Base-by-base conservation (phyloP, 768 basidiomycete genomes). In the Nidularia sp. region DNA sequence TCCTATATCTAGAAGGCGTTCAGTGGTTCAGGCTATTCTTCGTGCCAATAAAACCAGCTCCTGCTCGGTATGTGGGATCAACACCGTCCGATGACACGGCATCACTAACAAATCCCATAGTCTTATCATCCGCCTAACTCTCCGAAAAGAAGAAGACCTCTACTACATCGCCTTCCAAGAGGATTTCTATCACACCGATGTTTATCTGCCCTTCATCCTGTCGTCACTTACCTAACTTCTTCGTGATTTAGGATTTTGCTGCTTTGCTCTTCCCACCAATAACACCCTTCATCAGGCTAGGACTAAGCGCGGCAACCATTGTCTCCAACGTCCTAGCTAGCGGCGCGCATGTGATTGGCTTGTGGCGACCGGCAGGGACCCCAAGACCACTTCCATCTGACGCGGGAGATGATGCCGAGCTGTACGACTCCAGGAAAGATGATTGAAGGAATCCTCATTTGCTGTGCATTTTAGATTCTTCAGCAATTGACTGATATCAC, bases 161-260 rank as follows among this genome's bases (percentile, higher is more conserved):
- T 72, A 73, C 58, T 74, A 75, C 46, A 85, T 88, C 45, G 57
- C 66, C 0, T 62, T 68, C 48, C 83, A 87, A 56, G 83, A 86
- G 57, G 82, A 85, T 59, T 77, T 81, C 51, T 79, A 78, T 55
- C 79, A 80, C 57, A 73, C 83, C 2, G 78, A 80, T 53, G 81
- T 77, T 51, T 10, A 62, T 64, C 15, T 12, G 13, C n/a, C 3
- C n/a, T n/a, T 41, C 39, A 13, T 22, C 44, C 18, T 15, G 18
- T 13, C 8, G 15, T 7, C 15, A 12, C 13, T 47, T 15, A 13
- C 33, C 7, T 4, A 29, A 33, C 18, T 49, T 29, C 32, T 45
- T 18, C 34, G 8, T 25, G 5, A n/a, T 52, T 13, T 25, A 77
- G 72, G 76, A 81, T 36, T 66, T 80, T 36, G 62, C 69, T n/a